Base-by-base conservation (phyloP, 768 basidiomycete genomes). In the Rhodotorula toruloides region DNA sequence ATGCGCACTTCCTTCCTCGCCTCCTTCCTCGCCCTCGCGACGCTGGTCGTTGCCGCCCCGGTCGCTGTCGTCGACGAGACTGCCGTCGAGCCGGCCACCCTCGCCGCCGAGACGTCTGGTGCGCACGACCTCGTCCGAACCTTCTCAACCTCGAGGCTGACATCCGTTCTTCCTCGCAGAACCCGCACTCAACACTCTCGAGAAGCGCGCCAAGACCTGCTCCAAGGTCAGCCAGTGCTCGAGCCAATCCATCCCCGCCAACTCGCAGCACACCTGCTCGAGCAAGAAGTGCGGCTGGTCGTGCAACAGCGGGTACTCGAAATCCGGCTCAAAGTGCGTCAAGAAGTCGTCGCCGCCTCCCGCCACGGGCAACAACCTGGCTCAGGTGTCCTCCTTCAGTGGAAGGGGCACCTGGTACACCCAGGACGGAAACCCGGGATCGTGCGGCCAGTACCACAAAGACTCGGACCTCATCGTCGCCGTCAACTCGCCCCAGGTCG, bases 351-450 rank as follows among this genome's bases (percentile, higher is more conserved):
- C 44, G n/a, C 25, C 43, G 32, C 32, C 31, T 34, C 32, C 47
- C 48, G 31, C 19, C 13, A 66, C 54, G 43, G 48, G 39, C 48
- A 32, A 10, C 27, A 40, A 36, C 11, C 21, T 22, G 37, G 44
- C 59, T 16, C 22, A 17, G 19, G 36, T 58, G 32, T 14, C n/a
- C 46, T 64, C 65, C 14, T 52, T 66, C 63, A 44, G 63, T 36
- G 76, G 76, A 61, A 78, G 77, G 68, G 83, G 78, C 12, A 84
- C 83, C 61, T 84, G 74, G 78, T 91, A 82, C 80, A 83, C 81
- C 77, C 89, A 90, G 80, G 78, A 83, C 54, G 87, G 87, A 11
- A 34, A 25, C 34, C 43, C 55, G 7, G 66, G 66, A 4, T 36
- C 49, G 19, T 67, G 66, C 39, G 66, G 66, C 21, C 47, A 46